Base-by-base conservation (phyloP, 1,284 basidiomycete genomes). In the Pisolithus thermaeus region DNA sequence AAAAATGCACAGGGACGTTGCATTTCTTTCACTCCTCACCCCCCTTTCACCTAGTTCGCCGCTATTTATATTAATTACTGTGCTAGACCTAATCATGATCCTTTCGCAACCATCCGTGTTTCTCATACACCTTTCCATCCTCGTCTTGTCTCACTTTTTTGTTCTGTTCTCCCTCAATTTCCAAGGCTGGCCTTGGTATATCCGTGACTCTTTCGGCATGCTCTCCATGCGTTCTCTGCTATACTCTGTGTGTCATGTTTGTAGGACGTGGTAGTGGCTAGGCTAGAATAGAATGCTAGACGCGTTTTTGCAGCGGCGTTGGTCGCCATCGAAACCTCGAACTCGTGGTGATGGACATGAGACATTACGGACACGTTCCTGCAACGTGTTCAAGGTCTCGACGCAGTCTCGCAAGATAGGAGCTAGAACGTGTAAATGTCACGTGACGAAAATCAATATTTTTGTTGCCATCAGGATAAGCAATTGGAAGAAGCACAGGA, bases 51-150 rank as follows among this genome's bases (percentile, higher is more conserved):
- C 11, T 3, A 12, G 30, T 30, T 30, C 11, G 9, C 9, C 30
- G 9, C 30, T 47, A 46, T 43, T 49, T 56, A 58, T 2, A 39
- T 14, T 46, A 40, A 41, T 16, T 65, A 28, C 38, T 41, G 64
- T 52, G 45, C 36, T 39, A 39, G 11, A 47, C 44, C 11, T 63
- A 63, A 65, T 63, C 42, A 8, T 38, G 35, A 35, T 43, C 43
- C 28, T 1, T 20, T 42, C 38, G 11, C 36, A 9, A 16, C 50
- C 40, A 46, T 47, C 16, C 46, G 46, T 50, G 20, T 38, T 49
- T 16, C n/a, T 44, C 22, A 40, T 42, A 12, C 20, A 8, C 18
- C 18, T 9, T 23, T 40, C 12, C 38, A 7, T 27, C 9, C 44
- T 25, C 8, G 28, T 30, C 2, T 9, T 37, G 46, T 27, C 18